Conservation (phyloP, 805 yeast species). For the Candida koratica region DNA sequence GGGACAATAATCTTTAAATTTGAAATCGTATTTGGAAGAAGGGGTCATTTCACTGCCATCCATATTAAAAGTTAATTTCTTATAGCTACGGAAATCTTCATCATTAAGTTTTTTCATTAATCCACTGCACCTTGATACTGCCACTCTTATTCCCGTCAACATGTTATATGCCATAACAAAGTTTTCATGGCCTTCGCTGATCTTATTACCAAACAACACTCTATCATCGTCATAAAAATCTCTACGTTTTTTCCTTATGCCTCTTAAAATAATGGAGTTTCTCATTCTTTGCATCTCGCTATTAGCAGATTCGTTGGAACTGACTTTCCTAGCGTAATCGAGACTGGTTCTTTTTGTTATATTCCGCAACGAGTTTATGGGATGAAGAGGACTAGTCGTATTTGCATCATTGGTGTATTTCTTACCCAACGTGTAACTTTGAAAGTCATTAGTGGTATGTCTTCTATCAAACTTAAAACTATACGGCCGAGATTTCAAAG, state of each 20-base stretch:
- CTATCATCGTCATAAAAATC: slow-evolving; percentile 47
- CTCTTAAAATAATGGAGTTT: slow-evolving; percentile 41
- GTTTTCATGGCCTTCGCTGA: slow-evolving; percentile 89
- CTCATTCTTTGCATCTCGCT: slow-evolving; percentile 50
- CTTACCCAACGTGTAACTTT: slow-evolving; percentile 7
- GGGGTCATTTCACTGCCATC: slow-evolving; percentile 89
- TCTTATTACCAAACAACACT: slow-evolving; percentile 74
- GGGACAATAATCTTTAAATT: slow-evolving; percentile 94
- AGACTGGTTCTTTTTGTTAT: slow-evolving; percentile 8
- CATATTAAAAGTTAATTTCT: slow-evolving; percentile 82
- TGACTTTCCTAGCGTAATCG: slow-evolving; percentile 5
- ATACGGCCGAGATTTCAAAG: not conserved
- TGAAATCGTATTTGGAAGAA: slow-evolving; percentile 90
- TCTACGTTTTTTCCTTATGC: slow-evolving; percentile 37
- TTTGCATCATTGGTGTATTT: slow-evolving; percentile 7
- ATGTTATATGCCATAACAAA: slow-evolving; percentile 93
- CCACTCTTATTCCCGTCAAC: slow-evolving; percentile 94
- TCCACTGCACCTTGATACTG: slow-evolving; percentile 90
- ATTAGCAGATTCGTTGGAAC: slow-evolving; percentile 23
- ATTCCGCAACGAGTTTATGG: slow-evolving; percentile 4
- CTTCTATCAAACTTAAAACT: slow-evolving; percentile 7
- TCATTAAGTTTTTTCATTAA: slow-evolving; percentile 68
- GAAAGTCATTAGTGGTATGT: slow-evolving; percentile 15
- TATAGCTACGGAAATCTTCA: slow-evolving; percentile 65
- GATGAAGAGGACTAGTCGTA: slow-evolving; percentile 2